Evolutionary conservation across 495 filamentous ascomycete genomes (phyloP).

Genomic region (Durotheca rogersii): DNA sequence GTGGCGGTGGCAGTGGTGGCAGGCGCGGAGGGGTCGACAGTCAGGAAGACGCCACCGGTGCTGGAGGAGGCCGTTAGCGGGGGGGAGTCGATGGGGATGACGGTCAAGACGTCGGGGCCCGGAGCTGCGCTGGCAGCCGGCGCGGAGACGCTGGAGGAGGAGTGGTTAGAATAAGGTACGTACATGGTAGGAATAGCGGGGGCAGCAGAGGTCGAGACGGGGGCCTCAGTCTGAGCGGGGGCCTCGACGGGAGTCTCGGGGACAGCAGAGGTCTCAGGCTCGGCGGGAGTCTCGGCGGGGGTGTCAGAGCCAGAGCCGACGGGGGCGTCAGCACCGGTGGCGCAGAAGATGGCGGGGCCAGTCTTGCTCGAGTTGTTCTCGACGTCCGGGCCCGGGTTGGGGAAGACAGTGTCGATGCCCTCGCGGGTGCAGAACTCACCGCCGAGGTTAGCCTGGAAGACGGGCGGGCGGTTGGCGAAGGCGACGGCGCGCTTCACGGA

Average conservation of each 20-base stretch:
- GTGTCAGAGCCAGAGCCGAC: slow-evolving; percentile 13
- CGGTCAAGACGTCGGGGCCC: slow-evolving; percentile 7
- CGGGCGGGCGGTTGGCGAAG: slow-evolving; percentile 54
- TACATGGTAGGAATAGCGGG: slow-evolving; percentile 14
- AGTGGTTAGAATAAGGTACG: slow-evolving; percentile 2
- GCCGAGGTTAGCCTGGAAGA: slow-evolving; percentile 62
- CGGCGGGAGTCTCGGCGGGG: slow-evolving; percentile 9
- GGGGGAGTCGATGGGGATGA: slow-evolving; percentile 11
- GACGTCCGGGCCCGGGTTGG: slow-evolving; percentile 70
- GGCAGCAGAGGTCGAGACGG: slow-evolving; percentile 2
- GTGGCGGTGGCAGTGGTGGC: slow-evolving; percentile 23
- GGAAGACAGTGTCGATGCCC: slow-evolving; percentile 60
- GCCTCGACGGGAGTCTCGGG: not conserved
- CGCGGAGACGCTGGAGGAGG: not conserved
- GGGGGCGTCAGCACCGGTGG: slow-evolving; percentile 39
- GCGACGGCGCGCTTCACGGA: slow-evolving; percentile 37
- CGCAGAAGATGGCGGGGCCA: slow-evolving; percentile 34
- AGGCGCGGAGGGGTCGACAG: slow-evolving; percentile 26
- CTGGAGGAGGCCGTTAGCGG: slow-evolving; percentile 27
- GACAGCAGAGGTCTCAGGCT: slow-evolving; percentile 3
- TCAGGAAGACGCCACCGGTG: slow-evolving; percentile 39
- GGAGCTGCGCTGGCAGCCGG: not conserved
- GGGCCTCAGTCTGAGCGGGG: not conserved
- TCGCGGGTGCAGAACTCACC: slow-evolving; percentile 56
- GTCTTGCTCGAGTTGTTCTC: slow-evolving; percentile 35